Percentiles rank a stretch among this genome's conserved stretches.
Conservation (phyloP, 164 flowering plant species). For the Akebia trifoliata region DNA sequence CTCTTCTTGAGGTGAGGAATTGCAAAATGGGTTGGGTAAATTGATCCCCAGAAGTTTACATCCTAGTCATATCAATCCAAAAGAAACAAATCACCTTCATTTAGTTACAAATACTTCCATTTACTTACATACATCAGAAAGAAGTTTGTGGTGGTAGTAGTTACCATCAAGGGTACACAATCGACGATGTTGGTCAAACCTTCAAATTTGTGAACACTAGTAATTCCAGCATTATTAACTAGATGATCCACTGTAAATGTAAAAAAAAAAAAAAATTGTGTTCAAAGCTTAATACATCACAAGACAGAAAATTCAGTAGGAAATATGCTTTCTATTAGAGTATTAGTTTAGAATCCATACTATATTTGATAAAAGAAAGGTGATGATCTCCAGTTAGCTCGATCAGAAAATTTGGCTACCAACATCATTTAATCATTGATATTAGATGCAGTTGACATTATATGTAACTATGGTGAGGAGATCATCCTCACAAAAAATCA, state of each 20-base stretch:
- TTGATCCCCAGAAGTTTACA: slow-evolving; percentile 54
- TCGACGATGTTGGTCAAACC: slow-evolving; percentile 18
- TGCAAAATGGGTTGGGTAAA: slow-evolving; percentile 37
- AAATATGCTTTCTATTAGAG: too few relatives aligned
- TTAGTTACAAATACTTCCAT: too few relatives aligned
- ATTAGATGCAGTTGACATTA: too few relatives aligned
- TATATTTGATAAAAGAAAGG: too few relatives aligned
- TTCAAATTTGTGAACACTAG: slow-evolving; percentile 30
- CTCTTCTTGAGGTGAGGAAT: slow-evolving; percentile 39
- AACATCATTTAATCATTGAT: too few relatives aligned
- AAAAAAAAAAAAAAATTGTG: background rate
- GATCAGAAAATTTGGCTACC: too few relatives aligned
- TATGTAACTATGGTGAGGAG: too few relatives aligned
- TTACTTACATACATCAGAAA: too few relatives aligned
- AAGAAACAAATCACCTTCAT: background rate
- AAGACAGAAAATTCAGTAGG: background rate
- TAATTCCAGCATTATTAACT: slow-evolving; percentile 58
- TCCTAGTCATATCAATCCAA: slow-evolving; percentile 22
- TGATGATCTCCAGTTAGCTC: too few relatives aligned
- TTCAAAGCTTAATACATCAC: background rate
- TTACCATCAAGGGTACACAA: slow-evolving; percentile 40
- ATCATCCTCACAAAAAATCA: too few relatives aligned
- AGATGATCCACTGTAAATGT: slow-evolving; percentile 57
- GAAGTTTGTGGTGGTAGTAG: background rate
- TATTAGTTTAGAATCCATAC: too few relatives aligned